Evolutionary conservation across 768 basidiomycete species (phyloP).

Genomic region (Lactarius hengduanensis): DNA sequence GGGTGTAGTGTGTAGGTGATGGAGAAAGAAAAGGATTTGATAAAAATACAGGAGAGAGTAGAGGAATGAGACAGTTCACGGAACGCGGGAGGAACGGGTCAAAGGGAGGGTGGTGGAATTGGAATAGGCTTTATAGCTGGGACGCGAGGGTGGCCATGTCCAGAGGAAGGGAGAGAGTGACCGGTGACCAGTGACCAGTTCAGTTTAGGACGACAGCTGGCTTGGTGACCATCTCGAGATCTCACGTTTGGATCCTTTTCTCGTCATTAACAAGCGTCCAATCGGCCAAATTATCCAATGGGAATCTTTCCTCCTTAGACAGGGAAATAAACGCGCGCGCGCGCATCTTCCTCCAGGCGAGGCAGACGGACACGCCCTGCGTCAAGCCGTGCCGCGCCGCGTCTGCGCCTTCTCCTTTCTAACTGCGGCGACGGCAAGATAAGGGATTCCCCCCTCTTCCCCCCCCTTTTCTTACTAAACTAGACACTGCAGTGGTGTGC

Average conservation of each 20-base stretch:
- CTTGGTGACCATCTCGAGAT: slow-evolving; percentile 26
- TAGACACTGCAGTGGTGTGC: background rate
- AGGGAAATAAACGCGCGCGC: slow-evolving; percentile 2
- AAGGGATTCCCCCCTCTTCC: slow-evolving; percentile 9
- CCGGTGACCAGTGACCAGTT: slow-evolving; percentile 21
- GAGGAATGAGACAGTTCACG: slow-evolving; percentile 23
- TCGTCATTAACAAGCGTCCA: slow-evolving; percentile 22
- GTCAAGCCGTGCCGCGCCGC: background rate
- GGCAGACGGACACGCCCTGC: background rate
- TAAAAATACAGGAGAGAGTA: slow-evolving; percentile 14
- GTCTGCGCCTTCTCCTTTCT: slow-evolving; percentile 17
- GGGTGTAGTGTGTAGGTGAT: slow-evolving; percentile 28
- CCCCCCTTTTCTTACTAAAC: background rate
- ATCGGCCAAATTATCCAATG: slow-evolving; percentile 27
- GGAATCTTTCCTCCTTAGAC: background rate
- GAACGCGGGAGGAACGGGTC: slow-evolving; percentile 24
- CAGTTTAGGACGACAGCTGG: slow-evolving; percentile 18
- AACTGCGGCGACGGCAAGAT: slow-evolving; percentile 18
- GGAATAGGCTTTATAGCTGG: slow-evolving; percentile 35
- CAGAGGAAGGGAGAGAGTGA: slow-evolving; percentile 23
- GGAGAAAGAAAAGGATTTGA: slow-evolving; percentile 18
- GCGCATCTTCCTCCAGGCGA: background rate
- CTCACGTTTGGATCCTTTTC: slow-evolving; percentile 13
- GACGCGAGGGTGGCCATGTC: slow-evolving; percentile 28
- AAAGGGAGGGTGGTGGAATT: slow-evolving; percentile 30